A percentile compares a stretch with the other conserved stretches of the same genome.
Evolutionary conservation across 2,329 filamentous ascomycete genomes (phyloP).

Genomic region (Venturia oleaginea): DNA sequence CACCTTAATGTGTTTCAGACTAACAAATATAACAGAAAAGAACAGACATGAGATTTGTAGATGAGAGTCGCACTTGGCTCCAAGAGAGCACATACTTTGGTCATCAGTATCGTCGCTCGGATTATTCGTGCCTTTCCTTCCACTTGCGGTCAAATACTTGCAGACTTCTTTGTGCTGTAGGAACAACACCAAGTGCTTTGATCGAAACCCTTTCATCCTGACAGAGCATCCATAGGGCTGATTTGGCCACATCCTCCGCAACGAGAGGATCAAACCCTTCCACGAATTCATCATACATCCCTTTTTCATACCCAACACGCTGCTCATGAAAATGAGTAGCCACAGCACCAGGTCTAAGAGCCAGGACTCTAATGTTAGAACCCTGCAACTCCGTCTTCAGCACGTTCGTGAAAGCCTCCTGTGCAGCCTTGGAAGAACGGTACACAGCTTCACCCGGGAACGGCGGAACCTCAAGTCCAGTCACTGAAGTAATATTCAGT

Average conservation of each 20-base stretch:
- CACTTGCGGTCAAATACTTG: conserved; percentile 29
- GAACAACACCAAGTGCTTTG: conserved; percentile 40
- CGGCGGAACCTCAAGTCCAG: conserved; percentile 24
- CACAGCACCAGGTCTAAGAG: conserved; percentile 39
- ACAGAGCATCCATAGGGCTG: conserved; percentile 35
- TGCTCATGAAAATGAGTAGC: conserved; percentile 41
- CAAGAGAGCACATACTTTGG: not conserved
- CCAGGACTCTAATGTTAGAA: conserved; percentile 40
- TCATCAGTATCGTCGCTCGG: not conserved
- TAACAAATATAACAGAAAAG: no score
- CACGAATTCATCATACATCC: conserved; percentile 36
- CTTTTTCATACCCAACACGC: conserved; percentile 36
- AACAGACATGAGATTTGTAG: no score
- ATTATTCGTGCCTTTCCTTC: conserved; percentile 18
- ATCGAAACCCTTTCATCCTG: conserved; percentile 33
- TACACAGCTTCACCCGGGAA: conserved; percentile 43
- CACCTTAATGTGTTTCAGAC: no score
- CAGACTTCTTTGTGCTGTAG: conserved; percentile 32
- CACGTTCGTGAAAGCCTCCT: conserved; percentile 42
- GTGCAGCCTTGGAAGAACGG: conserved; percentile 38
- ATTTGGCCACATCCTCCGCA: conserved; percentile 35
- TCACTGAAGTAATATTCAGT: conserved; percentile 40
- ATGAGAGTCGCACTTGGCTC: no score
- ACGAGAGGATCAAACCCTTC: conserved; percentile 37
- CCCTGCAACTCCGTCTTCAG: conserved; percentile 39